phyloP scores from a whole-genome alignment of 192 early-diverging fungal species.

The Gaertneriomyces semiglobifer region DNA sequence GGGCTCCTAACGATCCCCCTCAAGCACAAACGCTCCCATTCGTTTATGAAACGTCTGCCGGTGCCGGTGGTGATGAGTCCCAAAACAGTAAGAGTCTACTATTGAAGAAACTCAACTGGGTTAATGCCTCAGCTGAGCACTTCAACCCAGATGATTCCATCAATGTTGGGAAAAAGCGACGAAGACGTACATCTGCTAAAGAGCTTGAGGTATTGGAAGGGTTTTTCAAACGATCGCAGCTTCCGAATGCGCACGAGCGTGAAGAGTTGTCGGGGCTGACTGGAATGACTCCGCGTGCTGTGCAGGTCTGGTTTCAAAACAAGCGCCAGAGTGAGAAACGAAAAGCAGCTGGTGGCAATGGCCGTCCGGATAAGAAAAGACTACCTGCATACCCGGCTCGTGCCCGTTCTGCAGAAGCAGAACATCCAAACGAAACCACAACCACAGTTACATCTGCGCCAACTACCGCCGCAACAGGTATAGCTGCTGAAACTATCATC shows the following conservation, averaged over 20 bases:
- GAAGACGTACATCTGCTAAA: constrained; percentile 7
- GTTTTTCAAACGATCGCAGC: constrained; percentile 1
- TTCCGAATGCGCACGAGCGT: constrained; percentile 12
- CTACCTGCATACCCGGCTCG: not conserved
- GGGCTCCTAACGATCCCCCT: no score
- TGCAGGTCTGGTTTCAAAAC: constrained; percentile 97
- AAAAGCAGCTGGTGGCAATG: not conserved
- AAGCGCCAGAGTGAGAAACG: constrained; percentile 59
- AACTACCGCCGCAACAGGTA: not conserved
- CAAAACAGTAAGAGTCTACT: not conserved
- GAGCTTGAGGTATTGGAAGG: constrained; percentile 13
- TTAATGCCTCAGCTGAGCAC: constrained; percentile 14
- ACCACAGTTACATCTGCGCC: not conserved
- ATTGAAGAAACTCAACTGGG: constrained; percentile 18
- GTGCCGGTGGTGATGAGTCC: not conserved
- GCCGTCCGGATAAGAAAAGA: not conserved
- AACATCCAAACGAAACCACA: not conserved
- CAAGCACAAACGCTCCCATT: no score
- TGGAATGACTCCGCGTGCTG: constrained; percentile 81
- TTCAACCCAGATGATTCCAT: constrained; percentile 15
- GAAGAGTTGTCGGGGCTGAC: constrained; percentile 60
- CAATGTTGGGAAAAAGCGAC: constrained; percentile 17
- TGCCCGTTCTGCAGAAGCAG: not conserved
- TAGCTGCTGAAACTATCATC: not conserved
- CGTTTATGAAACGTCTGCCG: no score